Percentiles rank a stretch among this genome's conserved stretches.
These are phyloP conservation scores for Linnemannia hyalina DNA, from an alignment of 192 early-diverging fungal genomes.

Conservation along the genomic window DNA sequence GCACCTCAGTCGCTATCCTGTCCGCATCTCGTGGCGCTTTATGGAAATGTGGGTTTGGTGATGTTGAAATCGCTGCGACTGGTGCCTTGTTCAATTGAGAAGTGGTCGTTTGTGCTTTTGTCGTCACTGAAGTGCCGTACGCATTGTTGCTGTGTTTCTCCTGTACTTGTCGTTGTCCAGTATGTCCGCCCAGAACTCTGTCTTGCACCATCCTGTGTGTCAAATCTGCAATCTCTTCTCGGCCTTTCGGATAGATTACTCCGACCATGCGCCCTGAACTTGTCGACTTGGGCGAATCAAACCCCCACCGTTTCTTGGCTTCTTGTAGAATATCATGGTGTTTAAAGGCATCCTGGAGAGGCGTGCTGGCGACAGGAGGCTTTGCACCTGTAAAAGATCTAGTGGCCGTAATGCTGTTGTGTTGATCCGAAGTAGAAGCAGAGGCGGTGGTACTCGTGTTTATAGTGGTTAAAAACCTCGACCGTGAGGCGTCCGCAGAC, in stretches of 20 bases:
- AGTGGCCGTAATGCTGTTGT: too few species aligned
- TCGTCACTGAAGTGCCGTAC: background rate
- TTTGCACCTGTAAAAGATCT: too few species aligned
- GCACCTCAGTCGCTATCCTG: background rate
- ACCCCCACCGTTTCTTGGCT: constrained; percentile 29
- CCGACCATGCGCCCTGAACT: background rate
- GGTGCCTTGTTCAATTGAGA: background rate
- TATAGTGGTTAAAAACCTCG: too few species aligned
- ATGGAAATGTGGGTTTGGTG: constrained; percentile 22
- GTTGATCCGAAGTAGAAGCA: too few species aligned
- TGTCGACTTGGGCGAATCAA: background rate
- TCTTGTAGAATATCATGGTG: background rate
- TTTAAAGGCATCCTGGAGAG: constrained; percentile 6
- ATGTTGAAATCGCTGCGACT: background rate
- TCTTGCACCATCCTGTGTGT: constrained; percentile 2
- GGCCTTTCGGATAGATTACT: constrained; percentile 24
- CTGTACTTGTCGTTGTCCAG: background rate
- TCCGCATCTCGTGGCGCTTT: background rate
- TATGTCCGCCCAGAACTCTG: constrained; percentile 10
- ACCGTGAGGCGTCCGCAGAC: too few species aligned
- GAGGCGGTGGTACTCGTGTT: too few species aligned
- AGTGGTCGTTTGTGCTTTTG: background rate
- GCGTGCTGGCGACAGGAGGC: too few species aligned
- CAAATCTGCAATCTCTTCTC: constrained; percentile 17
- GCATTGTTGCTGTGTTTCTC: background rate